Base-by-base conservation (phyloP, 2,329 filamentous ascomycete genomes). In the Leptoxyphium fumago region DNA sequence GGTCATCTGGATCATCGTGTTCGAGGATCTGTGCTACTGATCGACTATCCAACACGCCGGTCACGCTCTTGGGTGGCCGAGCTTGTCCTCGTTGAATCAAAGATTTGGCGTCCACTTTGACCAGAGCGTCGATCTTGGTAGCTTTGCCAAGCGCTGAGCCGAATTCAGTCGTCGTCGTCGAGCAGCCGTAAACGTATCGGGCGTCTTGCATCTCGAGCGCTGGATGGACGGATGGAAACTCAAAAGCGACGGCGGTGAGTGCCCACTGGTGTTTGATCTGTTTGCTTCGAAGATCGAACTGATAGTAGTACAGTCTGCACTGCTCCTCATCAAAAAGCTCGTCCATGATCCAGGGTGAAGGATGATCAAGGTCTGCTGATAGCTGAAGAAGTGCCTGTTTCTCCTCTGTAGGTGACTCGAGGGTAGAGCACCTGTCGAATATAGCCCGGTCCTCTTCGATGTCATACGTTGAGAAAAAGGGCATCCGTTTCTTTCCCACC, bases 281-380 rank as follows among this genome's bases (percentile, higher is more conserved):
- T 15, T 45, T 45, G 2, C 52, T 52, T 1, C 52, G 40, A 1
- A 81, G 58, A 1, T 66, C 62, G 52, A 84, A 83, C 32, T 69
- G 67, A 55, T 82, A 83, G 54, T 82, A 82, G 58, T 83, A 84
- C 0, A 84, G 65, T 5, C 79, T 71, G 46, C 79, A 84, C 57
- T 84, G 77, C 39, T 80, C 76, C 49, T 77, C 71, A 48, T 82
- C 77, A 1, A 60, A 60, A 15, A 50, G 45, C 15, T 11, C 41
- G 13, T 18, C 36, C 46, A 26, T 42, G 29, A 18, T 52, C 45
- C 11, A 46, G 42, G 30, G 26, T 15, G 6, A 44, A 29, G 10
- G 15, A 14, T 40, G 21, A 26, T 45, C 26, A 7, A 45, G 36
- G 2, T 46, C 38, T 15, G 46, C 39, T 5, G 46, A 40, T 17